These are phyloP conservation scores for Pholiota microspora DNA, from an alignment of 768 basidiomycete species.

Conservation along the genomic window DNA sequence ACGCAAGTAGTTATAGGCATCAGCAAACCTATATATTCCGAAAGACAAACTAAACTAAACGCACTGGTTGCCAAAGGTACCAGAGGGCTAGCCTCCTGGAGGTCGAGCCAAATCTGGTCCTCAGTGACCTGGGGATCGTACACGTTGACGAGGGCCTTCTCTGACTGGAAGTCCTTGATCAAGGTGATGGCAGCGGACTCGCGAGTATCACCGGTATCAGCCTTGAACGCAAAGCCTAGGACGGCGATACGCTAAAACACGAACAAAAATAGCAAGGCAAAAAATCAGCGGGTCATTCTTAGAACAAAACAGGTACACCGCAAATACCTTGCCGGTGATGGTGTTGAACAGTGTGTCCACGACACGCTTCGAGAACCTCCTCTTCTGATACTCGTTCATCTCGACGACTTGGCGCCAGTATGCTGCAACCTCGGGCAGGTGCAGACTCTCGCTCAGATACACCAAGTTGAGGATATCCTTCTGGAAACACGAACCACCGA, in stretches of 20 bases:
- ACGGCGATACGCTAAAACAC: slow-evolving; percentile 77
- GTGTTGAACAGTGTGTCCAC: slow-evolving; percentile 99
- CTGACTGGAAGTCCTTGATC: slow-evolving; percentile 89
- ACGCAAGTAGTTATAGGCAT: neutral
- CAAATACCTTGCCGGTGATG: slow-evolving; percentile 85
- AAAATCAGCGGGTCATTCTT: slow-evolving; percentile 1
- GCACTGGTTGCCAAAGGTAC: slow-evolving; percentile 64
- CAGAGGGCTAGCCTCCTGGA: slow-evolving; percentile 65
- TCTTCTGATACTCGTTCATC: slow-evolving; percentile 99
- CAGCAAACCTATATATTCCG: neutral
- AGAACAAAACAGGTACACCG: neutral
- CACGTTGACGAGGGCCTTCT: slow-evolving; percentile 82
- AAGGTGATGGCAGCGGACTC: slow-evolving; percentile 95
- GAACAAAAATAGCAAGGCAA: slow-evolving; percentile 3
- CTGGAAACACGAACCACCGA: slow-evolving; percentile 99
- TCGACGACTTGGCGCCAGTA: slow-evolving; percentile 98
- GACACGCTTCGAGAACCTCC: slow-evolving; percentile 91
- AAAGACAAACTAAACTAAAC: slow-evolving; percentile 25
- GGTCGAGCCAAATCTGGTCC: slow-evolving; percentile 84
- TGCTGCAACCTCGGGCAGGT: slow-evolving; percentile 94
- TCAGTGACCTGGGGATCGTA: slow-evolving; percentile 91
- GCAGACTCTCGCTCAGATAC: slow-evolving; percentile 91
- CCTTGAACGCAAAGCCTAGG: slow-evolving; percentile 98
- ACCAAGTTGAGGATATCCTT: slow-evolving; percentile 99
- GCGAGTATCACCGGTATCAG: slow-evolving; percentile 98